These are phyloP conservation scores for Fonsecaea nubica DNA, from an alignment of 2,329 filamentous ascomycete species.

Conservation along the genomic window DNA sequence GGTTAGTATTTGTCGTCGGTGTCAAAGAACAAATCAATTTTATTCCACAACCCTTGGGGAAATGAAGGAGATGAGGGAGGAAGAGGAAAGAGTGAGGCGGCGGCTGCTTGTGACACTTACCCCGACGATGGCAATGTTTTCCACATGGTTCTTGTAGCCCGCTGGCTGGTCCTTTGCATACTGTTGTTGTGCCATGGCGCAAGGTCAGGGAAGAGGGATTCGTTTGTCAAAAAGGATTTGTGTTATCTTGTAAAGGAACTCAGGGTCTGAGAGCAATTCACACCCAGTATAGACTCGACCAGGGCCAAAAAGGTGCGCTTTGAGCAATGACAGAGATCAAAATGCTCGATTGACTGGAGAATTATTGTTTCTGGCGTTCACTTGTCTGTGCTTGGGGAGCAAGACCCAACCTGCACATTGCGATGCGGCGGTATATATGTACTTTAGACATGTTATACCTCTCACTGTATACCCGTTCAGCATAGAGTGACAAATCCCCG, in stretches of 20 bases:
- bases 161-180: conserved; percentile 52
- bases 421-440: background rate
- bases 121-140: conserved; percentile 50
- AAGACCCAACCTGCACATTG: background rate
- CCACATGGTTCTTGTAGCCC: conserved; percentile 48
- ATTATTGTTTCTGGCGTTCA: too few species aligned
- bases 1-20: conserved; percentile 48
- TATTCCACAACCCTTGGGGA: too few species aligned
- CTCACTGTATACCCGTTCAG: background rate
- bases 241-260: too few species aligned
- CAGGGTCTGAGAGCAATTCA: too few species aligned
- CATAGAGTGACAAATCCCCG: background rate
- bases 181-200: conserved; percentile 47
- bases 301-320: too few species aligned
- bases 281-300: too few species aligned
- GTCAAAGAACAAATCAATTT: conserved; percentile 45
- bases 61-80: too few species aligned
- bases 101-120: conserved; percentile 39
- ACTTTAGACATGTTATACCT: background rate
- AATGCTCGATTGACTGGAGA: too few species aligned
- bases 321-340: too few species aligned
- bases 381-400: background rate
- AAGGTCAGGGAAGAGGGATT: background rate
- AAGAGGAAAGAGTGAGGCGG: too few species aligned
- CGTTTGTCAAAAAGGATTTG: too few species aligned